A percentile compares a stretch with the other conserved stretches of the same genome.
Conservation (phyloP, 768 basidiomycete species). For the Boletus subcaerulescens region DNA sequence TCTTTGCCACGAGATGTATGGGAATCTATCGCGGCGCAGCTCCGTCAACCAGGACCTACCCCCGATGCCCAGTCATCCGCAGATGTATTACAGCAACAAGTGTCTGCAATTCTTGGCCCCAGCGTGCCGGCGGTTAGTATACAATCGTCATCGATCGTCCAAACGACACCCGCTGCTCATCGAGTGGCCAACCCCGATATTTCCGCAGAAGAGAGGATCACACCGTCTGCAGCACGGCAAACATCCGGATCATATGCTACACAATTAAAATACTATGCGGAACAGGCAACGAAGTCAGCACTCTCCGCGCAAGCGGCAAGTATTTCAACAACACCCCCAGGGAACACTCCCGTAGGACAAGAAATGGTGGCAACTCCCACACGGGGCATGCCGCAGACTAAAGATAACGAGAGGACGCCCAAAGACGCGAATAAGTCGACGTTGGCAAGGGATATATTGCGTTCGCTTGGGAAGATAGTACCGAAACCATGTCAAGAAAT, state of each 20-base stretch:
- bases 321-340: not conserved
- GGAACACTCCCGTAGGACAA: not conserved
- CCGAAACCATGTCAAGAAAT: slow-evolving; percentile 9
- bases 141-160: not conserved
- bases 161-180: not conserved
- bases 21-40: slow-evolving; percentile 9
- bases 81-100: not conserved
- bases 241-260: slow-evolving; percentile 3
- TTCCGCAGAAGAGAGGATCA: not conserved
- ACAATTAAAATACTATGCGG: slow-evolving; percentile 23
- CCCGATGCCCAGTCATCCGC: not conserved
- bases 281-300: slow-evolving; percentile 11
- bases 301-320: slow-evolving; percentile 2
- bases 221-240: not conserved
- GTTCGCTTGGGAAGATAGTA: slow-evolving; percentile 40
- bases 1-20: slow-evolving; percentile 17
- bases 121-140: not conserved
- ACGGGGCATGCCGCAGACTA: not conserved
- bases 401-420: slow-evolving; percentile 23
- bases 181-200: not conserved
- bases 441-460: slow-evolving; percentile 56
- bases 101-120: not conserved
- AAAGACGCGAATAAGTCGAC: slow-evolving; percentile 46
- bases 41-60: not conserved
- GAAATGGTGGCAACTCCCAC: slow-evolving; percentile 6